Percentiles rank a stretch among this genome's conserved stretches.
Evolutionary conservation across 2,329 filamentous ascomycete species (phyloP).

Genomic region (Colletotrichum sp.): DNA sequence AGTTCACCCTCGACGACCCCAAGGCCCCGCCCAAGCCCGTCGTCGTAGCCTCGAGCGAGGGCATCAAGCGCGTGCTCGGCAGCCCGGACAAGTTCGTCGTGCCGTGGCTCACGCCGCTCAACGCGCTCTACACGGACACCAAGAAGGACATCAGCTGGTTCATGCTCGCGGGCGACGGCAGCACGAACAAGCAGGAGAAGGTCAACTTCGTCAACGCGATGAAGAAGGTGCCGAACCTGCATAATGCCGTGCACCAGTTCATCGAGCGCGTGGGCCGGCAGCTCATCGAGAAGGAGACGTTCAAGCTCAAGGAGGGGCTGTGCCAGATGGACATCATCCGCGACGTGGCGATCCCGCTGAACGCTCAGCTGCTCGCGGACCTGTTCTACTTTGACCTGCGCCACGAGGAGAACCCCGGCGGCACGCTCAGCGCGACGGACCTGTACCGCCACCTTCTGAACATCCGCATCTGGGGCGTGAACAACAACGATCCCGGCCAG

Average conservation of each 20-base stretch:
- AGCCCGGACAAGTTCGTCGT: conserved; percentile 36
- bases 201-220: conserved; percentile 33
- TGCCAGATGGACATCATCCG: conserved; percentile 47
- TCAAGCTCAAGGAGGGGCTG: conserved; percentile 38
- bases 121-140: conserved; percentile 32
- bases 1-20: conserved; percentile 37
- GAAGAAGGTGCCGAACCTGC: conserved; percentile 36
- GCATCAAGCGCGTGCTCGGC: conserved; percentile 35
- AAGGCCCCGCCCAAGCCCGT: conserved; percentile 35
- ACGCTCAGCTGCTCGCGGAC: conserved; percentile 59
- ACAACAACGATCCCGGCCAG: conserved; percentile 51
- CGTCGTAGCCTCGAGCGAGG: conserved; percentile 25
- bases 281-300: conserved; percentile 46
- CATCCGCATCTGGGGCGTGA: conserved; percentile 50
- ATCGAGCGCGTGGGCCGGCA: conserved; percentile 34
- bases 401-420: conserved; percentile 56
- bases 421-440: conserved; percentile 43
- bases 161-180: conserved; percentile 41
- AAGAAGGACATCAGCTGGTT: conserved; percentile 43
- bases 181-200: conserved; percentile 32
- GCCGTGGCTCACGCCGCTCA: conserved; percentile 32
- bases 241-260: conserved; percentile 33
- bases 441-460: conserved; percentile 48
- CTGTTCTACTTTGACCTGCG: conserved; percentile 65
- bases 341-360: conserved; percentile 64